Evolutionary conservation across 139 green algal genomes (phyloP), one percentile per base, ranked within the genome.

Genomic region (Chlorella sp.): DNA sequence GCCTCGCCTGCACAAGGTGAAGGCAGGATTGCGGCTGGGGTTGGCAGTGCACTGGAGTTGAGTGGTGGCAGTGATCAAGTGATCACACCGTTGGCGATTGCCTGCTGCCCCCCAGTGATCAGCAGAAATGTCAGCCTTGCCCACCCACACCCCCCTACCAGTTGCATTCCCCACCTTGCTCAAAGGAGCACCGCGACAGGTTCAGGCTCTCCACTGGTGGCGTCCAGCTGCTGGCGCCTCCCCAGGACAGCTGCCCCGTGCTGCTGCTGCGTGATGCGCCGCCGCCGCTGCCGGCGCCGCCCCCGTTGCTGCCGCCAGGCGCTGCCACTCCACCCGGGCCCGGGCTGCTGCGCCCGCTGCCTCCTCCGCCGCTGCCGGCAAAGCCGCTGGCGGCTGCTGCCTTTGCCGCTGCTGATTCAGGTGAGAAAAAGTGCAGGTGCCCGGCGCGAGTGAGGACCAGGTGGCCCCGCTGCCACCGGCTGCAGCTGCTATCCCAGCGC

Each of bases 361-460:
- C 55, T 20, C 57, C 55, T 17, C 65, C 70, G 47, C 16, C 56
- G 32, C 34, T 39, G 56, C 26, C 28, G 16, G 39, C 41, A 16
- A 28, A 18, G 67, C 60, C 12, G 34, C 55, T 70, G 34, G 32
- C 75, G 9, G 15, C 23, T n/a, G 36, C 36, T 3, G 76, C 76
- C 25, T 57, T 72, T 26, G 76, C 76, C 41, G 57, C 76, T 20
- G 76, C 76, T 11, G 76, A 82, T 20, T 82, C 76, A 2, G 36
- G 60, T 6, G 47, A 21, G 68, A 94, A 94, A 86, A 89, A 94
- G 83, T 95, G 92, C 47, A 95, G 87, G 85, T 91, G 94, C 68
- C 94, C 92, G 3, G 87, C 84, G 21, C 91, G 85, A 4, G 94
- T 96, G 17, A 96, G 86, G 65, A 97, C 92, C 36, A 91, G 93